These are phyloP conservation scores for Rhodotorula diobovata DNA, from an alignment of 768 basidiomycete species.

Conservation along the genomic window DNA sequence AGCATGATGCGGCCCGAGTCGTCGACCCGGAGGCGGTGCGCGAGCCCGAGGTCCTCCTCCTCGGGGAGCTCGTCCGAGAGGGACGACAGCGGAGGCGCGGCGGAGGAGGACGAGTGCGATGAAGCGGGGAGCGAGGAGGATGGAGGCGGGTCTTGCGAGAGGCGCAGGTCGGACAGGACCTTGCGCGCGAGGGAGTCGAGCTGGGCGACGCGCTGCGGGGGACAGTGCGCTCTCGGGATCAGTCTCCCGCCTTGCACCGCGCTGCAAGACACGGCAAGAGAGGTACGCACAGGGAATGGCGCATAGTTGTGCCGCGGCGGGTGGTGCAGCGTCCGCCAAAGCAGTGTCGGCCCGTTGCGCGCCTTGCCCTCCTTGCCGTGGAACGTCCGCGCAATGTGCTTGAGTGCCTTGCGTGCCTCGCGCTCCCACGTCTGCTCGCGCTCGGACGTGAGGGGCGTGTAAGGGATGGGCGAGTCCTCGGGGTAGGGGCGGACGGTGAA, in stretches of 20 bases:
- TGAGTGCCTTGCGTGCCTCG: slow-evolving; percentile 34
- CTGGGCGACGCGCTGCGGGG: slow-evolving; percentile 32
- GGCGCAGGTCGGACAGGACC: slow-evolving; percentile 34
- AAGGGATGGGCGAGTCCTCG: slow-evolving; percentile 37
- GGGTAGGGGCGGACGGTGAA: slow-evolving; percentile 34
- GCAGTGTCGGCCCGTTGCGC: slow-evolving; percentile 26
- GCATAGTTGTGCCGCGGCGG: slow-evolving; percentile 39
- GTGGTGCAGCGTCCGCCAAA: slow-evolving; percentile 38
- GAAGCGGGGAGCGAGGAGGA: too few relatives aligned
- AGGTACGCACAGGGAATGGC: slow-evolving; percentile 28
- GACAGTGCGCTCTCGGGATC: too few relatives aligned
- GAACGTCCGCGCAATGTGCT: slow-evolving; percentile 23
- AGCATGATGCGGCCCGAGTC: slow-evolving; percentile 26
- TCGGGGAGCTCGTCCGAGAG: neutral
- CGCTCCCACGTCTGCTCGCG: slow-evolving; percentile 33
- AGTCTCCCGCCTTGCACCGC: too few relatives aligned
- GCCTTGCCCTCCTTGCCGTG: slow-evolving; percentile 23
- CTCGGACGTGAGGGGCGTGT: slow-evolving; percentile 23
- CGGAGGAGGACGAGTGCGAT: neutral
- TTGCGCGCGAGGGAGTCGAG: slow-evolving; percentile 35
- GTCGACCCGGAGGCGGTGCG: slow-evolving; percentile 30
- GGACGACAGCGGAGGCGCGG: neutral
- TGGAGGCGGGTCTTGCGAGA: slow-evolving; percentile 2
- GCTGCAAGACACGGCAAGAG: accelerated
- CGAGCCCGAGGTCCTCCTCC: slow-evolving; percentile 33